phyloP scores from a whole-genome alignment of 306 rosid species.

The Mimosa bimucronata region DNA sequence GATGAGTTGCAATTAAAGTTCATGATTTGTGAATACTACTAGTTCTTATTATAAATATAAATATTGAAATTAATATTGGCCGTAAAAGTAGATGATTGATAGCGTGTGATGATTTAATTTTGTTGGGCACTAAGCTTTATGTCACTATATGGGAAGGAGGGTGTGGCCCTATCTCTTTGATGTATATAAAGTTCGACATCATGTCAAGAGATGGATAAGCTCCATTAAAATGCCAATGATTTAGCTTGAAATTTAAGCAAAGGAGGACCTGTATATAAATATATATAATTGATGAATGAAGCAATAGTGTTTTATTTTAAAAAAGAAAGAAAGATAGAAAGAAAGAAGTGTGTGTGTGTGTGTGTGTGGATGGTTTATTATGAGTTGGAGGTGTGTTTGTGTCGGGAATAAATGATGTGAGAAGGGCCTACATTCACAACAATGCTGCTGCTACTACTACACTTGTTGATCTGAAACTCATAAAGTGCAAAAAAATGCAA shows the following conservation, averaged over 20 bases:
- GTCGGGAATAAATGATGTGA: constrained; percentile 44
- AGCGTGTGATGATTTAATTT: not conserved
- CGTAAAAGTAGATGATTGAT: not conserved
- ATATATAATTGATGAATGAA: not conserved
- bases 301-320: not conserved
- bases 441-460: not conserved
- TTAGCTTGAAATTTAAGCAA: constrained; percentile 46
- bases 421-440: constrained; percentile 38
- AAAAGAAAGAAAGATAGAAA: not conserved
- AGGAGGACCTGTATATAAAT: constrained; percentile 4
- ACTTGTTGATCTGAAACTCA: not conserved
- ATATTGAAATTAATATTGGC: too few relatives aligned
- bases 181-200: not conserved
- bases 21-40: not conserved
- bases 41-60: too few relatives aligned
- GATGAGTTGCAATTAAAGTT: not conserved
- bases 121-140: not conserved
- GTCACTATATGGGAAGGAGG: not conserved
- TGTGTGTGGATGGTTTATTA: not conserved
- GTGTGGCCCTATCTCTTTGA: not conserved
- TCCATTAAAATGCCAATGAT: constrained; percentile 38
- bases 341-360: constrained; percentile 1
- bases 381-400: constrained; percentile 37
- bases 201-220: not conserved
- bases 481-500: not conserved